These are phyloP conservation scores for Amyloporia xantha DNA, from an alignment of 768 basidiomycete species.

Conservation along the genomic window DNA sequence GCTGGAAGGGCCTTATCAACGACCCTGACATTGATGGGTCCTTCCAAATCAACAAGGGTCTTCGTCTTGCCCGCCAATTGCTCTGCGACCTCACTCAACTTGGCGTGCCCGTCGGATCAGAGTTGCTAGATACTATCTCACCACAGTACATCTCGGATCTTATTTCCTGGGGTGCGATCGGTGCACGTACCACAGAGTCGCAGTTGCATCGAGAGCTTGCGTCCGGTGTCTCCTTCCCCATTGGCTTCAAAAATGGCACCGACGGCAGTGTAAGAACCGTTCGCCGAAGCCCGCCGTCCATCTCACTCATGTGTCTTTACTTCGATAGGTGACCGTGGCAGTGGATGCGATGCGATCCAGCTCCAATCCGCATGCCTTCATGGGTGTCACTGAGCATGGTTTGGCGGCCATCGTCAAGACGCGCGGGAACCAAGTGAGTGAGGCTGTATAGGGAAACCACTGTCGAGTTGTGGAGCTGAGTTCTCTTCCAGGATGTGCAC, in stretches of 20 bases:
- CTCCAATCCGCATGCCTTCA: slow-evolving; percentile 91
- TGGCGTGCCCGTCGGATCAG: slow-evolving; percentile 91
- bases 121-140: slow-evolving; percentile 80
- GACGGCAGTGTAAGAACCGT: slow-evolving; percentile 66
- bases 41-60: slow-evolving; percentile 96
- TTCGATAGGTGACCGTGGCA: slow-evolving; percentile 63
- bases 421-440: slow-evolving; percentile 32
- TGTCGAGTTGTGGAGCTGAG: not conserved
- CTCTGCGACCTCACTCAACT: slow-evolving; percentile 86
- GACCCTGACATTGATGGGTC: slow-evolving; percentile 95
- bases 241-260: slow-evolving; percentile 99
- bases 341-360: slow-evolving; percentile 95
- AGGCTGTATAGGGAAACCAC: too few relatives aligned
- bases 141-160: slow-evolving; percentile 85
- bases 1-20: slow-evolving; percentile 94
- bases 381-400: slow-evolving; percentile 84
- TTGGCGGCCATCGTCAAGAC: slow-evolving; percentile 96
- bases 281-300: slow-evolving; percentile 4
- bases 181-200: slow-evolving; percentile 94
- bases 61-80: slow-evolving; percentile 80
- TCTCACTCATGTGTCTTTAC: not conserved
- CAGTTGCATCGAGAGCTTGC: slow-evolving; percentile 97
- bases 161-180: slow-evolving; percentile 92
- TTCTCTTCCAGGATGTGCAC: slow-evolving; percentile 63
- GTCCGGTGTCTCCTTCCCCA: slow-evolving; percentile 94